Percentiles rank a stretch among this genome's conserved stretches.
These are phyloP conservation scores for apple (Malus domestica) DNA, from an alignment of 306 rosid species.

Conservation along the genomic window DNA sequence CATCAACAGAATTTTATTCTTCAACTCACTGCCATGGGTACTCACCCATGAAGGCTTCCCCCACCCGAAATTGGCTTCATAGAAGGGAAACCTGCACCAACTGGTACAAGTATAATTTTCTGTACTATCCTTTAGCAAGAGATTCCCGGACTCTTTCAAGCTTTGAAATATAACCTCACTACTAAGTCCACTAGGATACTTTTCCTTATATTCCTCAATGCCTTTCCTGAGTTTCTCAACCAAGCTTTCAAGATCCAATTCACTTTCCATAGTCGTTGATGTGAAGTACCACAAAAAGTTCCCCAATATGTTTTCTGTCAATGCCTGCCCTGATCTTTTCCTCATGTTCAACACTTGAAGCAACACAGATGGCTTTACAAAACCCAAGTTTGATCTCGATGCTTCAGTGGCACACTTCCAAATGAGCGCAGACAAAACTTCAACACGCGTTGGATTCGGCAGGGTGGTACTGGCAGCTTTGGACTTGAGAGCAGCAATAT, in stretches of 20 bases:
- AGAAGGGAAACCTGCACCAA: slow-evolving; percentile 20
- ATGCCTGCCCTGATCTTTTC: slow-evolving; percentile 5
- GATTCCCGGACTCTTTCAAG: not conserved
- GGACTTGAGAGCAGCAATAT: slow-evolving; percentile 29
- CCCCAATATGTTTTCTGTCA: not conserved
- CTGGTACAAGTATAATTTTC: not conserved
- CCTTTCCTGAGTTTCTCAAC: not conserved
- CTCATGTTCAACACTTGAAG: slow-evolving; percentile 31
- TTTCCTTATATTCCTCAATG: not conserved
- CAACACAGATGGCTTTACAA: slow-evolving; percentile 10
- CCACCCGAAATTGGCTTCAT: slow-evolving; percentile 25
- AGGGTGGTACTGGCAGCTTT: not conserved
- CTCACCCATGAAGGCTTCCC: slow-evolving; percentile 28
- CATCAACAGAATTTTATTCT: slow-evolving; percentile 10
- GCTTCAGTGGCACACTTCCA: slow-evolving; percentile 42
- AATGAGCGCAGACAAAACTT: slow-evolving; percentile 29
- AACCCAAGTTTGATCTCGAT: slow-evolving; percentile 3
- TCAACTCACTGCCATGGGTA: not conserved
- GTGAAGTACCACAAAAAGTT: not conserved
- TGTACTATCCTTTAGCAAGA: not conserved
- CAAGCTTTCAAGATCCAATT: not conserved
- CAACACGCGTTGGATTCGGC: slow-evolving; percentile 21
- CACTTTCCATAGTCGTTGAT: not conserved
- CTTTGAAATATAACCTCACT: not conserved
- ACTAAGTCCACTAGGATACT: not conserved